phyloP scores from a whole-genome alignment of 805 yeast genomes.

The Ogataea chonburiensis region DNA sequence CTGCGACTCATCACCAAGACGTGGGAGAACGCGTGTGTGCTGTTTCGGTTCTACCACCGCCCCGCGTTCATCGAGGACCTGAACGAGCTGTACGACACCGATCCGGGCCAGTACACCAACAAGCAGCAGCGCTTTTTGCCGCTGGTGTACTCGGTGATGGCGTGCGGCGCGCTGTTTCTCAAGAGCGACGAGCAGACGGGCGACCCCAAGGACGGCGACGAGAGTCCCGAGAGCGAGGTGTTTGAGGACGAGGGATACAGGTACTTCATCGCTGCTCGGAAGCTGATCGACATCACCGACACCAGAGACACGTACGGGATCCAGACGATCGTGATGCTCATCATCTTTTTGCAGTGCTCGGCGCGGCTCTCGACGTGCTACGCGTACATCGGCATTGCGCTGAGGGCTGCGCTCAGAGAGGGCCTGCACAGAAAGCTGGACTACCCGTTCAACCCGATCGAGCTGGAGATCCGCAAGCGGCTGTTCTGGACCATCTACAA shows the following conservation, averaged over 20 bases:
- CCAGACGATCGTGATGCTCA: slow-evolving; percentile 84
- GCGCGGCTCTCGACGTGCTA: slow-evolving; percentile 86
- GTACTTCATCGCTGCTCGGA: slow-evolving; percentile 78
- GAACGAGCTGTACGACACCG: slow-evolving; percentile 72
- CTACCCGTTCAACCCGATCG: slow-evolving; percentile 68
- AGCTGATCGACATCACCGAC: slow-evolving; percentile 77
- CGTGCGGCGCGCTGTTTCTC: slow-evolving; percentile 79
- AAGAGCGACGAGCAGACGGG: slow-evolving; percentile 45
- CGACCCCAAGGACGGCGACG: slow-evolving; percentile 24
- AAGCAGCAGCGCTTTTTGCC: slow-evolving; percentile 77
- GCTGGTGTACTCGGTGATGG: slow-evolving; percentile 79
- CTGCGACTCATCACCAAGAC: slow-evolving; percentile 68
- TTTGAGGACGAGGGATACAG: slow-evolving; percentile 75
- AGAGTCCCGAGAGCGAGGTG: slow-evolving; percentile 32
- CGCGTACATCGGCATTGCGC: slow-evolving; percentile 84
- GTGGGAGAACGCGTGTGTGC: slow-evolving; percentile 83
- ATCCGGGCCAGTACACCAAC: slow-evolving; percentile 68
- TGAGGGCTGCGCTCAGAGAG: slow-evolving; percentile 76
- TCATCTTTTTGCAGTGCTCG: slow-evolving; percentile 81
- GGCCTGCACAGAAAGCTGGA: slow-evolving; percentile 78
- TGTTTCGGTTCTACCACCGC: slow-evolving; percentile 82
- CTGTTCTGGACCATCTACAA: slow-evolving; percentile 88
- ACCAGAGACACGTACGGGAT: slow-evolving; percentile 79
- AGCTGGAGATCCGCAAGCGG: slow-evolving; percentile 78
- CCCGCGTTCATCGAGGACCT: slow-evolving; percentile 75